These are phyloP conservation scores for Neohortaea acidophila DNA, from an alignment of 495 filamentous ascomycete genomes.

Conservation along the genomic window DNA sequence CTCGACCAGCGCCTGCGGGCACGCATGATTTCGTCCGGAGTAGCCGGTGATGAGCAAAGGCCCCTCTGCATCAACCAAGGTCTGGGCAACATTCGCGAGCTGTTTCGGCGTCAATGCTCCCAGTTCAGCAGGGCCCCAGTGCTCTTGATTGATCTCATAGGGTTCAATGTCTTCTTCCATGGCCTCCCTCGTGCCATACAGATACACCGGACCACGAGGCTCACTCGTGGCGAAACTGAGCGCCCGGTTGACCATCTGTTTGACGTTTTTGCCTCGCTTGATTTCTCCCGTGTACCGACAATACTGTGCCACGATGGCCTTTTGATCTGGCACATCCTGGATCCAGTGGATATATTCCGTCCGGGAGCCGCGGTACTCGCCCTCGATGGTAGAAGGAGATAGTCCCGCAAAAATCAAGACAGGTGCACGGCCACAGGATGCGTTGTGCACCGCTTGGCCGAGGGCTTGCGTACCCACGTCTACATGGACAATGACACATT, in stretches of 20 bases:
- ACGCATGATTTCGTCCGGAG: slow-evolving; percentile 56
- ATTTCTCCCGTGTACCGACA: slow-evolving; percentile 86
- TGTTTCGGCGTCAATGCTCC: slow-evolving; percentile 54
- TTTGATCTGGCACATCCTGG: slow-evolving; percentile 91
- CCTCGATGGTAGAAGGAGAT: slow-evolving; percentile 78
- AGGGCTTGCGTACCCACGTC: slow-evolving; percentile 91
- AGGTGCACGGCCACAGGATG: slow-evolving; percentile 69
- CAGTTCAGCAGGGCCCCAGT: slow-evolving; percentile 63
- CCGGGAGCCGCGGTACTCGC: slow-evolving; percentile 71
- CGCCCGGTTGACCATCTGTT: slow-evolving; percentile 88
- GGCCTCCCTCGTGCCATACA: slow-evolving; percentile 69
- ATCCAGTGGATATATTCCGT: slow-evolving; percentile 98
- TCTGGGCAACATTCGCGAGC: slow-evolving; percentile 51
- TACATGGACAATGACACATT: slow-evolving; percentile 89
- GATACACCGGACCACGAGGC: slow-evolving; percentile 75
- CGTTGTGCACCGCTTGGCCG: slow-evolving; percentile 84
- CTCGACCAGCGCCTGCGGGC: slow-evolving; percentile 56
- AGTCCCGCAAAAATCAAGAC: slow-evolving; percentile 85
- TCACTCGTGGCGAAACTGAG: slow-evolving; percentile 71
- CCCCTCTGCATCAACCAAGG: slow-evolving; percentile 55
- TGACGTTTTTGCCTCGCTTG: slow-evolving; percentile 83
- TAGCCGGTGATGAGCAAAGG: slow-evolving; percentile 78
- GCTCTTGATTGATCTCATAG: slow-evolving; percentile 54
- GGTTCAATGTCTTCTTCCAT: slow-evolving; percentile 87
- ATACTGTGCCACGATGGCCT: slow-evolving; percentile 80